These are phyloP conservation scores for Syncephalastrum monosporum DNA, from an alignment of 371 early-diverging fungal genomes.

Conservation along the genomic window DNA sequence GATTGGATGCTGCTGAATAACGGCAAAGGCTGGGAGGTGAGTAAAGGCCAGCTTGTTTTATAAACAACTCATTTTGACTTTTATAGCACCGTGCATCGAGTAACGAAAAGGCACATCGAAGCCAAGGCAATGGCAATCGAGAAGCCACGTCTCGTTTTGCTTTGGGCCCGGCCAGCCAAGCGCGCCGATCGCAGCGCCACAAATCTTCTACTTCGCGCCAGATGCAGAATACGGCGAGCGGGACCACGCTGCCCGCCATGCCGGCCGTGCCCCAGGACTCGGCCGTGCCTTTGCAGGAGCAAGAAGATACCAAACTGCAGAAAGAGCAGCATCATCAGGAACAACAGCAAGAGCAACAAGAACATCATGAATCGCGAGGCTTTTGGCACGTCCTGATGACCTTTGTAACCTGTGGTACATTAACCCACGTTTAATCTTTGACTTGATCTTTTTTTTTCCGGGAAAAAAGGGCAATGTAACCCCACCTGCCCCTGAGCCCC, in stretches of 20 bases:
- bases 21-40: conserved; percentile 66
- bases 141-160: conserved; percentile 11
- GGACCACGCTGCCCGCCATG: conserved; percentile 7
- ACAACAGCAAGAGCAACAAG: conserved; percentile 4
- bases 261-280: conserved; percentile 10
- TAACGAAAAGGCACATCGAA: conserved; percentile 1
- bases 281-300: not conserved
- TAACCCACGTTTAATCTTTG: conserved; percentile 2
- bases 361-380: conserved; percentile 14
- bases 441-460: too few relatives aligned
- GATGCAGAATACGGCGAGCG: conserved; percentile 12
- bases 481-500: too few relatives aligned
- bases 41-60: not conserved
- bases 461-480: too few relatives aligned
- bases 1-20: conserved; percentile 88
- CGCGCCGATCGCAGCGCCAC: conserved; percentile 10
- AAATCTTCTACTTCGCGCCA: conserved; percentile 17
- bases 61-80: not conserved
- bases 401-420: conserved; percentile 23
- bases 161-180: conserved; percentile 9
- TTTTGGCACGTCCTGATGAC: conserved; percentile 27
- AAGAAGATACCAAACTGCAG: conserved; percentile 7
- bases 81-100: conserved; percentile 6
- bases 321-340: conserved; percentile 2
- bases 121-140: conserved; percentile 9